A percentile compares a stretch with the other conserved stretches of the same genome.
These are phyloP conservation scores for Fusarium gaditjirri DNA, from an alignment of 2,329 filamentous ascomycete species.

Conservation along the genomic window DNA sequence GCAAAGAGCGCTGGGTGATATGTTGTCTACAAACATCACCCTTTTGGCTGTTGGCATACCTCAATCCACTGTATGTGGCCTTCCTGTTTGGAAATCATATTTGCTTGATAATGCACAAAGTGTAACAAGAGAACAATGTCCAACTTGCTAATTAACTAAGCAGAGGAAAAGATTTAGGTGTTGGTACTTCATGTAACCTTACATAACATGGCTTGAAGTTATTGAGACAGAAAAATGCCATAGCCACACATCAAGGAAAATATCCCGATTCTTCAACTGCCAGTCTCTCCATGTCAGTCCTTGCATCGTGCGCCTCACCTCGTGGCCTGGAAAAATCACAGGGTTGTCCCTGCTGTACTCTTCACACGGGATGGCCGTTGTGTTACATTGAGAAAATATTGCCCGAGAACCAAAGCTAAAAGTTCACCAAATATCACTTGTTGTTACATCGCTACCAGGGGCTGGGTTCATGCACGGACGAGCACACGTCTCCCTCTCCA, in stretches of 20 bases:
- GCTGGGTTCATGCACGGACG: neutral
- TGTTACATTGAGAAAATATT: neutral
- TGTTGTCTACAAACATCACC: neutral
- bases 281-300: neutral
- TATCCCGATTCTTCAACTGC: rapidly evolving
- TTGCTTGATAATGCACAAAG: rapidly evolving
- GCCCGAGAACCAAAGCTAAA: neutral
- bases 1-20: neutral
- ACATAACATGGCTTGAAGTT: neutral
- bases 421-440: neutral
- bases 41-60: neutral
- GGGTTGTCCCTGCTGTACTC: neutral
- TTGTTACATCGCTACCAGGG: neutral
- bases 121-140: too few species aligned
- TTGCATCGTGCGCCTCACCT: neutral
- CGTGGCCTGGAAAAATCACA: rapidly evolving
- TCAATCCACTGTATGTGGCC: neutral
- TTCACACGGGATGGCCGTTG: neutral
- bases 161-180: rapidly evolving
- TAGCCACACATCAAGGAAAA: neutral
- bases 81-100: neutral
- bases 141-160: rapidly evolving
- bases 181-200: too few species aligned
- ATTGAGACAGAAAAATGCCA: rapidly evolving
- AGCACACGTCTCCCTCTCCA: neutral